Evolutionary conservation across 2,329 filamentous ascomycete genomes (phyloP), one percentile per base, ranked within the genome.

Genomic region (Diplocarpon mali): DNA sequence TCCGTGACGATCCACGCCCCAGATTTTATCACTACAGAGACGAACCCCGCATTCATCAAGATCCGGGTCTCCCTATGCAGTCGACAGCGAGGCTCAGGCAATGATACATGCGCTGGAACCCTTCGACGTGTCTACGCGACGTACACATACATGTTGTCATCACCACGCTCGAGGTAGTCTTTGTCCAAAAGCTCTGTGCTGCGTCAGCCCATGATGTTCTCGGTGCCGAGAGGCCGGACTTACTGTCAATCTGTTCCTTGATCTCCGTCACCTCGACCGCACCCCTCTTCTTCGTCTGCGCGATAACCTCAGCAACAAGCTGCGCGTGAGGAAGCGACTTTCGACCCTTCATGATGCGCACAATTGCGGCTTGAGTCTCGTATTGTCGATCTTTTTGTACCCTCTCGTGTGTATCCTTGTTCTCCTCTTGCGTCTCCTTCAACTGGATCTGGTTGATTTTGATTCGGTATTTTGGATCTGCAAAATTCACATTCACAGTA

Each of bases 381-480:
- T 93, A 95, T 60, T 95, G 87, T 40, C 92, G 72, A 61, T 98
- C 92, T 42, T 85, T 83, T 0, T 81, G 82, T 4, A 98, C 86
- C 35, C 87, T 78, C 64, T 95, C 83, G 64, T 96, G 88, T 1
- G 89, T 96, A 57, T 84, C 86, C 65, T 88, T 85, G 67, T 95
- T 95, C 66, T 98, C 92, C 60, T 90, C 84, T 57, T 84, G 85
- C 0, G 92, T 96, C 67, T 98, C 92, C 66, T 92, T 93, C 40
- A 95, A 75, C 66, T 98, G 92, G 56, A 98, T 92, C 66, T 95
- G 90, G 67, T 96, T 98, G 70, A 98, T 95, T 70, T 98, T 98
- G 67, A 98, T 81, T 45, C 88, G 80, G 65, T 85, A 84, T 64
- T 92, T 94, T 15, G 80, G 74, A 60, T 95, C 83, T 2, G 69